A percentile compares a stretch with the other conserved stretches of the same genome.
Conservation (phyloP, 192 early-diverging fungal genomes). For the Coemansia sp. region DNA sequence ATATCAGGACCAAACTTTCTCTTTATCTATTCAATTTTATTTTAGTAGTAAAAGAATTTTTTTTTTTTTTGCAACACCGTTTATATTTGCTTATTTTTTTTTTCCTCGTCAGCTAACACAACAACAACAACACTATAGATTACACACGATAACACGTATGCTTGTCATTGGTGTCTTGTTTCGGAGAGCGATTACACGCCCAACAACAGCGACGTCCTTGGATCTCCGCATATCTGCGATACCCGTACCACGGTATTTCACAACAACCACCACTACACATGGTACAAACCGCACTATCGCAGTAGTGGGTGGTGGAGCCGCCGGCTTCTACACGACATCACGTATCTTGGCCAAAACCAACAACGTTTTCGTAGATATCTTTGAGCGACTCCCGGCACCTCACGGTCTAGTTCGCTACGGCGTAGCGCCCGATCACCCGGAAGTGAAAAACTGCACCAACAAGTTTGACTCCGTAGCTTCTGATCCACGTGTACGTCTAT, state of each 20-base stretch:
- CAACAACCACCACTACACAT: background rate
- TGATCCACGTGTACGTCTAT: conserved; percentile 69
- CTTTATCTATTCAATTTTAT: background rate
- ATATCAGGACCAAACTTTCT: too few relatives aligned
- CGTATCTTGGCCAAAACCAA: conserved; percentile 66
- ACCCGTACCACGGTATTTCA: too few relatives aligned
- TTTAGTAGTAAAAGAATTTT: background rate
- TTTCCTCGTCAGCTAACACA: background rate
- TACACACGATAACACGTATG: too few relatives aligned
- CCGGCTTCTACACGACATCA: conserved; percentile 90
- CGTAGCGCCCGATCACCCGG: conserved; percentile 95
- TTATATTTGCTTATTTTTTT: background rate
- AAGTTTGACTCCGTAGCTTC: conserved; percentile 80
- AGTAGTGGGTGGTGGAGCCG: conserved; percentile 77
- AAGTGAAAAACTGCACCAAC: conserved; percentile 81
- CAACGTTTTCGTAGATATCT: conserved; percentile 70
- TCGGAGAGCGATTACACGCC: too few relatives aligned
- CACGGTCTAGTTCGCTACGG: conserved; percentile 91
- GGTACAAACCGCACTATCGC: conserved; percentile 40
- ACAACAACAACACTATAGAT: too few relatives aligned
- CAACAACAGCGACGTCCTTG: too few relatives aligned
- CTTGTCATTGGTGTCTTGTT: too few relatives aligned
- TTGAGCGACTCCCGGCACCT: conserved; percentile 81
- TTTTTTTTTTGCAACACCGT: background rate
- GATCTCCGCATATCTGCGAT: too few relatives aligned